Base-by-base conservation (phyloP, 495 filamentous ascomycete species). In the Clavariopsis aquatica region DNA sequence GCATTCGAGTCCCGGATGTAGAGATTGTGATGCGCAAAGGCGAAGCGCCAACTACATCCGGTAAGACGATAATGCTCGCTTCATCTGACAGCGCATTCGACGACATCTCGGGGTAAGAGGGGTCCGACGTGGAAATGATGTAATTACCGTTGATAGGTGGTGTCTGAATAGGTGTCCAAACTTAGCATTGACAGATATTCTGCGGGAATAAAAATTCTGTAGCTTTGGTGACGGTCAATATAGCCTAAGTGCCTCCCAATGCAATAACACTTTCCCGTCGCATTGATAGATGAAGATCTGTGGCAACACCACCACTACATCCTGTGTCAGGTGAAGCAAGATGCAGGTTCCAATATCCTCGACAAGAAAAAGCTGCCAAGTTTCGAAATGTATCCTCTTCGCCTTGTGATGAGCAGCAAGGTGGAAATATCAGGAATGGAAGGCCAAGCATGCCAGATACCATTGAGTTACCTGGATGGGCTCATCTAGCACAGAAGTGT, bases 151-250 rank as follows among this genome's bases (percentile, higher is more conserved):
- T 43, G 15, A 43, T 43, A 43, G 15, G 38, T n/a, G 15, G 15
- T 17, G 38, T 34, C 12, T 34, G 31, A 34, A 34, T 34, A 43
- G 36, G 28, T 23, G 10, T 23, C 38, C 27, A 34, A 49, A 41
- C 45, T 49, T 60, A 60, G 59, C 59, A 62, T 62, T 62, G 59
- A 55, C 31, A 9, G 29, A n/a, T 46, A 34, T n/a, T 22, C 49
- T 43, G 49, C 22, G 26, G 47, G 41, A 23, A 53, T 43, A 9
- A 43, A 3, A 2, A 43, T 17, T n/a, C 13, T 15, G 13, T 17
- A n/a, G 15, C 3, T 43, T 60, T 26, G 22, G 12, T 51, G 6
- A 52, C 27, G 31, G 49, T 49, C 38, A 31, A 38, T 53, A 55
- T 53, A 62, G 51, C 36, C 51, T 53, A 22, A 62, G 59, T 54